Conservation (phyloP, 805 yeast genomes). For the Candida loeiensis region DNA sequence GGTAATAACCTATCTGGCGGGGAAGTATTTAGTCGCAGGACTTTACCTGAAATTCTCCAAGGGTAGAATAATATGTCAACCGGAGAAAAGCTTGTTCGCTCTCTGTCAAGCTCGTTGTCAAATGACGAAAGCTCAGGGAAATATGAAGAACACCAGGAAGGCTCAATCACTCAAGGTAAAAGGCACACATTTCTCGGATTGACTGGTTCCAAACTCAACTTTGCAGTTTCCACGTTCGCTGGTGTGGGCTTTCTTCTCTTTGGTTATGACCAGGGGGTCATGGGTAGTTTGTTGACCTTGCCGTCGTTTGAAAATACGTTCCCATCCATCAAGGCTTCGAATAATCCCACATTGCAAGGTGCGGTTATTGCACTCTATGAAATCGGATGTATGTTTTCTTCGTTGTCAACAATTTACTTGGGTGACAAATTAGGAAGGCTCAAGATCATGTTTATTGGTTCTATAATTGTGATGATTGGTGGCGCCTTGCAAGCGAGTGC, state of each 20-base stretch:
- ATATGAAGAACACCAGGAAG: not conserved
- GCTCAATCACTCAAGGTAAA: not conserved
- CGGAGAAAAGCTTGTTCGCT: not conserved
- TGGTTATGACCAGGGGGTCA: slow-evolving; percentile 45
- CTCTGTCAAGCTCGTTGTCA: not conserved
- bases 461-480: slow-evolving; percentile 19
- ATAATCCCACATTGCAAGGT: slow-evolving; percentile 20
- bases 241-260: slow-evolving; percentile 30
- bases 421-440: slow-evolving; percentile 22
- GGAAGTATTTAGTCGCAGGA: not conserved
- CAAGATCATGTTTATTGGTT: slow-evolving; percentile 19
- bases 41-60: not conserved
- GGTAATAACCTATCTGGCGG: not conserved
- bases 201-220: slow-evolving; percentile 9
- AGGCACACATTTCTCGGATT: slow-evolving; percentile 8
- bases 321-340: slow-evolving; percentile 15
- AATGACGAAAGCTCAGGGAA: not conserved
- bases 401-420: slow-evolving; percentile 19
- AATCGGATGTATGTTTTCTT: slow-evolving; percentile 20
- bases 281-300: slow-evolving; percentile 26
- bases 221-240: slow-evolving; percentile 12
- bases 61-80: not conserved
- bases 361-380: slow-evolving; percentile 21
- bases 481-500: slow-evolving; percentile 24
- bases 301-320: slow-evolving; percentile 17